phyloP scores from a whole-genome alignment of 2,329 filamentous ascomycete genomes.

The Gaeumannomyces sp. region DNA sequence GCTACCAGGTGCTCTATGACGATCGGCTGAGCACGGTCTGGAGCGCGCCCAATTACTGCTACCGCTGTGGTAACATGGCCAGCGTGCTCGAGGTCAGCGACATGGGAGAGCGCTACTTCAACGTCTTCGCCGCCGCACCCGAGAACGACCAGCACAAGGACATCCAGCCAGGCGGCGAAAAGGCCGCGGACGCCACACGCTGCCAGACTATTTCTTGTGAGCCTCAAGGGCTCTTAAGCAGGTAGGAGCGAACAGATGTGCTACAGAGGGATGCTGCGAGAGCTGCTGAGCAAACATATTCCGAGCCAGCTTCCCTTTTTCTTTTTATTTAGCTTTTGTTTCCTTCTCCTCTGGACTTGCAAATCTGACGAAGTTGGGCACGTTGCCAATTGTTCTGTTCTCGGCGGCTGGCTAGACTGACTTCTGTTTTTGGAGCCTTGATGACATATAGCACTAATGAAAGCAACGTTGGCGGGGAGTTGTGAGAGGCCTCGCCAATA shows the following conservation, averaged over 20 bases:
- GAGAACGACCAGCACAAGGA: slow-evolving; percentile 93
- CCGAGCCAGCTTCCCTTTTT: background rate
- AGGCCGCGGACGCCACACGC: slow-evolving; percentile 52
- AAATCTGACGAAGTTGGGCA: background rate
- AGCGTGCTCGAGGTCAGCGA: slow-evolving; percentile 95
- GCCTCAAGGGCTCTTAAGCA: background rate
- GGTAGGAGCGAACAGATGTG: background rate
- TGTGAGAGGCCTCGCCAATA: background rate
- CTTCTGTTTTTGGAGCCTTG: background rate
- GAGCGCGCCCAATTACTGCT: slow-evolving; percentile 96
- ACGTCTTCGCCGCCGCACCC: slow-evolving; percentile 93
- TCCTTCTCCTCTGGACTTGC: background rate
- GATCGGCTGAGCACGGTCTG: slow-evolving; percentile 93
- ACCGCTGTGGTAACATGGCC: slow-evolving; percentile 93
- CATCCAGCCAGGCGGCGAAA: slow-evolving; percentile 67
- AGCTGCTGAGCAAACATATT: background rate
- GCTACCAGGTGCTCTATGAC: slow-evolving; percentile 94
- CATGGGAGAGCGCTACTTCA: slow-evolving; percentile 89
- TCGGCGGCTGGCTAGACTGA: background rate
- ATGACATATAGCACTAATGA: background rate
- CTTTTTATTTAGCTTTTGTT: background rate
- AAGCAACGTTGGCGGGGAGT: background rate
- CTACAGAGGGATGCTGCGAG: background rate
- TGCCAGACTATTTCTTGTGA: slow-evolving; percentile 68
- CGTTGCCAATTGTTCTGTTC: background rate